Evolutionary conservation across 306 rosid species (phyloP).

Genomic region (Cucurbita argyrosperma): DNA sequence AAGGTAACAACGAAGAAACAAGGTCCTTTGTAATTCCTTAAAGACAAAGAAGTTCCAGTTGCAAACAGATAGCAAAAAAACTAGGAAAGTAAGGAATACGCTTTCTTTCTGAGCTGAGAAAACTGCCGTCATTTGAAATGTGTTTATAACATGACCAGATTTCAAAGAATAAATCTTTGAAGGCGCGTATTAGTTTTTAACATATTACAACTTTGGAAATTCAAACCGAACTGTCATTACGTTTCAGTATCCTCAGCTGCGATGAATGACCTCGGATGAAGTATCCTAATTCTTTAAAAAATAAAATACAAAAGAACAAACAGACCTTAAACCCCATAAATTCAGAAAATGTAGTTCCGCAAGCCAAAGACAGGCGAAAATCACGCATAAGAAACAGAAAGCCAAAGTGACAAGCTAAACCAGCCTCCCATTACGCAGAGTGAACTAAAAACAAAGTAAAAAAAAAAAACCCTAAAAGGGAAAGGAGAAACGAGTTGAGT

Average conservation of each 20-base stretch:
- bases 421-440: background rate
- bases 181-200: background rate
- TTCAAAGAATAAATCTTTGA: background rate
- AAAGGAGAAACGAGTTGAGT: background rate
- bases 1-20: background rate
- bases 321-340: background rate
- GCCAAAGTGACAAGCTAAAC: background rate
- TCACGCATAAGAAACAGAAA: background rate
- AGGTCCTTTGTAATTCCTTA: background rate
- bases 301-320: background rate
- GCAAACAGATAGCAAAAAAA: background rate
- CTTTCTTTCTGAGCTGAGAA: background rate
- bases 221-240: too few species aligned
- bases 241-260: background rate
- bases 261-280: background rate
- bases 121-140: background rate
- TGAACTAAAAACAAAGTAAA: background rate
- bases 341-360: background rate
- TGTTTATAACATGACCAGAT: background rate
- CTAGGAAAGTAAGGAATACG: background rate
- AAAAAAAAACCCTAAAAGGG: slow-evolving; percentile 7
- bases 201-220: background rate
- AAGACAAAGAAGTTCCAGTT: background rate
- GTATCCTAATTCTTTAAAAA: background rate
- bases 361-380: background rate